A percentile compares a stretch with the other conserved stretches of the same genome.
Conservation (phyloP, 148 eudicot genomes). For the Hydrangea macrophylla region DNA sequence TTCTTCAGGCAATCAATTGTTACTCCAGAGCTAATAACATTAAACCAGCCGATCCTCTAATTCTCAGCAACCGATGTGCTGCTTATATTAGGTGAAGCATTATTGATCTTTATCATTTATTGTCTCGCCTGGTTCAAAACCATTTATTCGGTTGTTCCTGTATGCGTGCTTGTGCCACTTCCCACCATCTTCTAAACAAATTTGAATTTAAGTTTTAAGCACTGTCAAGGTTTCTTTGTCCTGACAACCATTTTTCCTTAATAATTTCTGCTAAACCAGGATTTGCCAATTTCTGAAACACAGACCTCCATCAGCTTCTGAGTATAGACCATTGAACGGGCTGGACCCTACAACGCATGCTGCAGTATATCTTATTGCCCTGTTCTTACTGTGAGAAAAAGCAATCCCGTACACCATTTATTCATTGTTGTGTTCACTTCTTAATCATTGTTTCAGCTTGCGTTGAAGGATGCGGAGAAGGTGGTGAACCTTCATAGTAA, state of each 20-base stretch:
- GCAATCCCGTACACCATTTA: background rate
- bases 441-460: conserved; percentile 59
- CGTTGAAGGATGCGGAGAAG: conserved; percentile 92
- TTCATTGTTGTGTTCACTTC: background rate
- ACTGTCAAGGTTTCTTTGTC: background rate
- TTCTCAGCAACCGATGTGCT: conserved; percentile 87
- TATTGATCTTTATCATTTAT: conserved; percentile 1
- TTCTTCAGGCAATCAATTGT: conserved; percentile 65
- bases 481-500: conserved; percentile 45
- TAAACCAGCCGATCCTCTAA: conserved; percentile 72
- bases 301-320: conserved; percentile 76
- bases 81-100: conserved; percentile 73
- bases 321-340: conserved; percentile 71
- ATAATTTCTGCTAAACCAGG: conserved; percentile 34
- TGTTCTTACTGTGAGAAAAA: background rate
- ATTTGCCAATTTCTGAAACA: conserved; percentile 58
- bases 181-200: background rate
- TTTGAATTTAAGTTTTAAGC: background rate
- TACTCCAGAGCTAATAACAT: conserved; percentile 77
- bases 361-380: conserved; percentile 46
- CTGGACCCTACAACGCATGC: conserved; percentile 91
- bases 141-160: background rate
- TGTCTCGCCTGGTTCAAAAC: background rate
- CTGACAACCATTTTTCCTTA: background rate
- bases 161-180: background rate